Base-by-base conservation (phyloP, 2,329 filamentous ascomycete genomes). In the Ascochyta koolunga region DNA sequence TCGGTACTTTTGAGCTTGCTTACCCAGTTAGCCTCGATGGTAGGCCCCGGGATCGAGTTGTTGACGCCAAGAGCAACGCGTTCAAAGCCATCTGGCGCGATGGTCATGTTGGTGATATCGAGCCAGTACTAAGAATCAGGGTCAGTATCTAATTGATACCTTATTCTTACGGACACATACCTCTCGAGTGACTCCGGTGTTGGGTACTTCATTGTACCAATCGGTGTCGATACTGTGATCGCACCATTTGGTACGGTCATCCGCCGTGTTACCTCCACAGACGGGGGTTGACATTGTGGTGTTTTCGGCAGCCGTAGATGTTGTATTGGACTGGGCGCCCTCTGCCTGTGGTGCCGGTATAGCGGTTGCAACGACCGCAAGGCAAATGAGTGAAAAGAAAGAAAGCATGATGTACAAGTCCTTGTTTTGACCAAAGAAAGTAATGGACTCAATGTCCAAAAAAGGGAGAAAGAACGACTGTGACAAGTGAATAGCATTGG, bases 1-100 rank as follows among this genome's bases (percentile, higher is more conserved):
- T 75, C 70, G 21, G 65, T 71, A 50, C 78, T 50, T 0, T 44
- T 51, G 11, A 72, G 45, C 3, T 61, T 73, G 45, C 75, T 72
- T 32, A 87, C 87, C 43, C 86, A 77, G 41, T 81, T 81, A 32
- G 83, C 87, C 45, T 83, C 80, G 51, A 91, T 86, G 22, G 76
- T 73, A 1, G 90, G 90, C 46, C 89, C 82, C 1, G 90, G 90
- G 88, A 89, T 91, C 76, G 87, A 72, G 4, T 84, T 84, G 66
- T 95, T 93, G 76, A 95, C 88, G 39, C 88, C 89, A 68, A 93
- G 90, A 3, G 84, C 83, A n/a, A 85, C 81, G 27, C 89, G 82
- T 33, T 83, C 79, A 54, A 82, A 81, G 19, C 86, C 87, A 76
- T 93, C 90, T 0, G 90, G 90, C 64, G 89, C 37, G 16, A 57